Evolutionary conservation across 2,329 filamentous ascomycete species (phyloP).

Genomic region (Aspergillus sojae): DNA sequence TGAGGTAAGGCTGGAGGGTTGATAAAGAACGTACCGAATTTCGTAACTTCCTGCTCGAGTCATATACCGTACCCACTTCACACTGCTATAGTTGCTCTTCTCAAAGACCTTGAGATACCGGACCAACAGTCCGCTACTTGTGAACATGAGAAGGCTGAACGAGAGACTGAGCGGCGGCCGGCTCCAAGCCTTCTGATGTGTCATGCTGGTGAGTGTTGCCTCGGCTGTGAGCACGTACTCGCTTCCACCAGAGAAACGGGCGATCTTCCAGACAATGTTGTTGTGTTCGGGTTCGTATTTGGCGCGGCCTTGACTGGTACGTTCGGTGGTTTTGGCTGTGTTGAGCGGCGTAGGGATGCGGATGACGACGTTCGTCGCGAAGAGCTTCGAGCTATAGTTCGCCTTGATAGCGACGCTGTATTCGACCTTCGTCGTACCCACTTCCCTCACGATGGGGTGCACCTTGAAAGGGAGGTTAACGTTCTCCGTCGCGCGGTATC

Average conservation of each 20-base stretch:
- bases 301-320: constrained; percentile 92
- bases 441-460: constrained; percentile 96
- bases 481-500: constrained; percentile 96
- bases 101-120: constrained; percentile 98
- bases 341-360: constrained; percentile 95
- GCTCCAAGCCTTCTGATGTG: constrained; percentile 96
- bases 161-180: constrained; percentile 87
- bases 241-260: constrained; percentile 95
- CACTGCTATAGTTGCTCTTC: constrained; percentile 97
- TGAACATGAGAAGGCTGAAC: constrained; percentile 97
- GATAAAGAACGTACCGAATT: constrained; percentile 66
- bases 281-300: constrained; percentile 99
- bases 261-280: constrained; percentile 98
- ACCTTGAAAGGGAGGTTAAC: constrained; percentile 99
- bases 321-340: constrained; percentile 89
- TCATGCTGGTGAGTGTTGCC: constrained; percentile 92
- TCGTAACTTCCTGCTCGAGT: constrained; percentile 97
- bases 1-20: background rate
- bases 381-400: constrained; percentile 94
- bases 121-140: constrained; percentile 87
- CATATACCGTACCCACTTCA: constrained; percentile 99
- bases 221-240: constrained; percentile 95
- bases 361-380: constrained; percentile 93
- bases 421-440: constrained; percentile 96
- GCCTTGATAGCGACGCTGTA: constrained; percentile 97